Evolutionary conservation across 257 asterid species (phyloP), one percentile per base, ranked within the genome.

Genomic region (Fraxinus quadrangulata): DNA sequence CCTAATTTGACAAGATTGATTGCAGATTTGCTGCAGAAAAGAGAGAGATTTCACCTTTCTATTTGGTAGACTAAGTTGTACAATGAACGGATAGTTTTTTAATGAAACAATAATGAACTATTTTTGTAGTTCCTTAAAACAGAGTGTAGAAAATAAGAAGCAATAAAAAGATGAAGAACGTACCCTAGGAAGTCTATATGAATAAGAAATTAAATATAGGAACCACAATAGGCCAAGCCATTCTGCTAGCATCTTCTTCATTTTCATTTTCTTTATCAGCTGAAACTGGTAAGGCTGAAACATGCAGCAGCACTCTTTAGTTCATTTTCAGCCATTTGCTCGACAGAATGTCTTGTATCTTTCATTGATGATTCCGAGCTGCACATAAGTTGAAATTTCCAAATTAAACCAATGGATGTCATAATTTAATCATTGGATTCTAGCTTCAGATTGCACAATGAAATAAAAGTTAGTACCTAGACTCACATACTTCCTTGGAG

Each of bases 261-360:
- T 71, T 51, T 80, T 72, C 70, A 63, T 51, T 40, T 83, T 36
- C 65, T 71, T 80, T 37, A 74, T 84, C 82, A 87, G 70, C 87
- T 90, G 83, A 89, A 86, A 77, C 96, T 91, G 76, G 97, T 92
- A 73, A 93, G 95, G 86, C 91, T 92, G 86, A 92, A 92, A 77
- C 90, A 87, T 72, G 97, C 92, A 49, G 95, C 98, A 51, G 95
- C 97, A 72, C 84, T 91, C 92, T 89, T 93, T 30, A 93, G 77
- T 75, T 93, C 97, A 80, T 91, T 88, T 80, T 87, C 96, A 37
- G 87, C 92, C 71, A 88, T 91, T 79, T 86, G 90, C 82, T 93
- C 93, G 45, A 86, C 81, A n/a, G 88, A 77, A 34, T 90, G 93
- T 75, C 90, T 87, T 1, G 89, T 77, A 74, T 89, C 96, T 72